A percentile compares a stretch with the other conserved stretches of the same genome.
Conservation (phyloP, 441 rosid species). For the Sinapis alba region DNA sequence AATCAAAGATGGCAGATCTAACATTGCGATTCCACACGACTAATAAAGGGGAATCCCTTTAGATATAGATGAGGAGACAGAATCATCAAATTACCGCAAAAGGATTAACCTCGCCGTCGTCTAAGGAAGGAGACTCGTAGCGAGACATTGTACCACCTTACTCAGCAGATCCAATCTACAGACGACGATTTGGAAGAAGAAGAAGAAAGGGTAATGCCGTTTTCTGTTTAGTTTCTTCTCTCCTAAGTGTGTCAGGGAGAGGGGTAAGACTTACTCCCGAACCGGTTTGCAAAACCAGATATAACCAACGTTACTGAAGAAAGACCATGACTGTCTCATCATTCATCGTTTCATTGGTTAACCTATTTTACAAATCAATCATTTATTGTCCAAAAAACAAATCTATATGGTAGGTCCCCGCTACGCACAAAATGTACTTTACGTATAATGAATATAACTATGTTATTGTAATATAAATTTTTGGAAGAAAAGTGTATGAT, state of each 20-base stretch:
- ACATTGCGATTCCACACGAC: neutral
- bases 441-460: too few relatives aligned
- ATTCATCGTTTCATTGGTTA: neutral
- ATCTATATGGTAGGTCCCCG: too few relatives aligned
- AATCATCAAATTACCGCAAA: conserved; percentile 61
- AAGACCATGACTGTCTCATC: neutral
- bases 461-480: too few relatives aligned
- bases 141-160: conserved; percentile 56
- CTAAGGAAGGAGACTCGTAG: conserved; percentile 74
- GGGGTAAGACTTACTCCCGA: neutral
- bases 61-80: neutral
- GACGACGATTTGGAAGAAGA: neutral
- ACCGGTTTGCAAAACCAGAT: neutral
- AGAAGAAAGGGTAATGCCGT: neutral
- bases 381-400: too few relatives aligned
- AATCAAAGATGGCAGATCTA: neutral
- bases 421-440: too few relatives aligned
- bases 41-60: neutral
- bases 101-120: conserved; percentile 87
- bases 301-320: neutral
- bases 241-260: neutral
- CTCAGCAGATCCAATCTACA: conserved; percentile 30
- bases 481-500: too few relatives aligned
- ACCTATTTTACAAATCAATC: too few relatives aligned
- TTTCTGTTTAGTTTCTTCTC: neutral